Base-by-base conservation (phyloP, 352 stramenopile genomes). In the Plasmopara muralis region DNA sequence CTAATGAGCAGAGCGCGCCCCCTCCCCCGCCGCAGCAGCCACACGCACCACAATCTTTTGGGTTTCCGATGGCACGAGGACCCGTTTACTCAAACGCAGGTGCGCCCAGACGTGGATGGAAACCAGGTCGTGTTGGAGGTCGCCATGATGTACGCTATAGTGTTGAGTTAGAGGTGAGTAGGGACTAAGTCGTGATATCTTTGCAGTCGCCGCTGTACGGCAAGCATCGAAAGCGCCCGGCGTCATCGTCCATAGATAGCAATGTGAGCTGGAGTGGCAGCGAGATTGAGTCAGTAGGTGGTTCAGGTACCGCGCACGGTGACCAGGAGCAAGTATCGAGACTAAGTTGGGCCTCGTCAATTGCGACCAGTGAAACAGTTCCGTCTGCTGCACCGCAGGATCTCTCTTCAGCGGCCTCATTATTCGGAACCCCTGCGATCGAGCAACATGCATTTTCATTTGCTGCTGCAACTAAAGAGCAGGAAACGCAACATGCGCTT, bases 211-310 rank as follows among this genome's bases (percentile, higher is more conserved):
- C 67, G 5, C 51, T 76, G 29, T 76, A 66, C 28, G 56, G 56
- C 29, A 70, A 70, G 25, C 48, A 70, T 35, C 64, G 63, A 31
- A 76, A 76, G 46, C 63, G 67, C 15, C 63, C 66, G 40, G 58
- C 60, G 29, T 70, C 57, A 4, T 61, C 62, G 6, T 71, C 63
- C 28, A 72, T 72, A 1, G 64, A 72, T 46, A 72, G 64, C 15
- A 72, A 70, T 43, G 52, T 71, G 35, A 76, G 67, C 57, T 70
- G 57, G 56, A 70, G 50, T 43, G 61, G 60, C n/a, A 69, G 60
- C 29, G 63, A 69, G 16, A 66, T 64, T 33, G 60, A 70, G 42
- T 60, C 60, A 8, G 34, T 69, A 2, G 47, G 61, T 0, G 55
- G 54, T 9, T 48, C 38, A 6, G 47, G 43, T 7, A 43, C 55